These are phyloP conservation scores for Fraxinus cuspidata DNA, from an alignment of 257 asterid genomes.

Conservation along the genomic window DNA sequence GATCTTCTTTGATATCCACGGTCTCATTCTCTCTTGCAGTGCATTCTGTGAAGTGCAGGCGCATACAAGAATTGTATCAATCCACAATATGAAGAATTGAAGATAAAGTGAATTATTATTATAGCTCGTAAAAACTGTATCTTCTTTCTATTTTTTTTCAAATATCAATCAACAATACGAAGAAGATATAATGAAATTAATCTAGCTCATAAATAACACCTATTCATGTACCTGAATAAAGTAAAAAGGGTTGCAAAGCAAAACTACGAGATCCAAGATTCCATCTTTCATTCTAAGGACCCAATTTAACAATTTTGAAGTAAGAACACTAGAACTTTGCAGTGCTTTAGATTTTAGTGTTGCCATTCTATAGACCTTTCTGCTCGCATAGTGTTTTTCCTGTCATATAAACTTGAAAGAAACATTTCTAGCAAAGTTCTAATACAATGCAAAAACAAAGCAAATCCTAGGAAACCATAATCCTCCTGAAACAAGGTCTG, in stretches of 20 bases:
- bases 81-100: conserved; percentile 12
- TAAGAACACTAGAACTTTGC: not conserved
- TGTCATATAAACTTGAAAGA: not conserved
- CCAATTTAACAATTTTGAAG: not conserved
- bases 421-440: not conserved
- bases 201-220: not conserved
- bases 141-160: not conserved
- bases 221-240: not conserved
- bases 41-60: not conserved
- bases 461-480: not conserved
- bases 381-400: not conserved
- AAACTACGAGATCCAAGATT: not conserved
- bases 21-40: conserved; percentile 53
- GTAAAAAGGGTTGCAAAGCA: not conserved
- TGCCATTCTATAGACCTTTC: not conserved
- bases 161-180: conserved; percentile 9
- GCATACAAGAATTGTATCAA: not conserved
- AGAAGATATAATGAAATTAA: not conserved
- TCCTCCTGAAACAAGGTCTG: not conserved
- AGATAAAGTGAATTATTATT: not conserved
- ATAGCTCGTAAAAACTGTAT: not conserved
- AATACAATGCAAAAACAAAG: not conserved
- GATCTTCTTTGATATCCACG: conserved; percentile 96
- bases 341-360: not conserved
- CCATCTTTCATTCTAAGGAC: not conserved